These are phyloP conservation scores for Eucalyptus regnans DNA, from an alignment of 345 rosid species.

Conservation along the genomic window DNA sequence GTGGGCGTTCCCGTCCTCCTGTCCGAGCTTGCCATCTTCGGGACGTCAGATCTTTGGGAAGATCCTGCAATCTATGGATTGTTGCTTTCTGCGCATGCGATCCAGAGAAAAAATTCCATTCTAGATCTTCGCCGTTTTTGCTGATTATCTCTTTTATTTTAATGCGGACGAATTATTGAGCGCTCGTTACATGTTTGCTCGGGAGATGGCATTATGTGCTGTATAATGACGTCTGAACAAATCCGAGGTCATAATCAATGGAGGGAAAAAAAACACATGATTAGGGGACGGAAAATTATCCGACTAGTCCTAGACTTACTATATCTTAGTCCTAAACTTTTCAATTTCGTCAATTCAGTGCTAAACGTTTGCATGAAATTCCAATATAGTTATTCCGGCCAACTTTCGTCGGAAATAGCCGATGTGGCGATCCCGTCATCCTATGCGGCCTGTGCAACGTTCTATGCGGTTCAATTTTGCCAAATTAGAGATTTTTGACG, in stretches of 20 bases:
- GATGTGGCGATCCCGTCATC: fast-evolving
- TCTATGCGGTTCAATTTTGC: fast-evolving
- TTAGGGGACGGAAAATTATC: neutral
- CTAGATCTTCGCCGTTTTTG: neutral
- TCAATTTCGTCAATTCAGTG: fast-evolving
- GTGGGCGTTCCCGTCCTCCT: neutral
- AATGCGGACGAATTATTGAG: neutral
- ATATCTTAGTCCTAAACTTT: neutral
- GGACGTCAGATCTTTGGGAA: neutral
- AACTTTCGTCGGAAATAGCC: fast-evolving
- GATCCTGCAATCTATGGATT: neutral
- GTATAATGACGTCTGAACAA: neutral
- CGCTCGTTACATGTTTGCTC: neutral
- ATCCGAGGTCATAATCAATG: neutral
- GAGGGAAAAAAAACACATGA: neutral
- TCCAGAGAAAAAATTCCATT: neutral
- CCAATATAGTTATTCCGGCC: fast-evolving
- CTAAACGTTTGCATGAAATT: fast-evolving
- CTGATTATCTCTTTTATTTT: neutral
- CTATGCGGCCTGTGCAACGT: fast-evolving
- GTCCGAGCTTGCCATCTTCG: neutral
- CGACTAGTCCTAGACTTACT: neutral
- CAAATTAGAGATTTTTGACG: fast-evolving
- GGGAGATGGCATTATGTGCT: neutral
- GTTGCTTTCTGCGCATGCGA: neutral